Conservation (phyloP, 371 early-diverging fungal genomes). For the Syncephalastrum monosporum region DNA sequence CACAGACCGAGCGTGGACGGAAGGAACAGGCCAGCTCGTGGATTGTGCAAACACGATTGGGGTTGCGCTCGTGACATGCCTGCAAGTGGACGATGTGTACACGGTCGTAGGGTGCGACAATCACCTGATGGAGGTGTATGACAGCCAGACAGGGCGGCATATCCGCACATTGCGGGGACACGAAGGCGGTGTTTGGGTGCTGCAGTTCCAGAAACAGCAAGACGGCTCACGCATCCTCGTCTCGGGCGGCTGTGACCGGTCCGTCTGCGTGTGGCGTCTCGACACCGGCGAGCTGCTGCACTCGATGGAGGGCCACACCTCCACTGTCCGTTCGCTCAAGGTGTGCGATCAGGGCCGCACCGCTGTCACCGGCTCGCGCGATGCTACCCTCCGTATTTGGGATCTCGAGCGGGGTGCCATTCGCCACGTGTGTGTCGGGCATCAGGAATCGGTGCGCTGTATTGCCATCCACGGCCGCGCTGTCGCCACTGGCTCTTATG, state of each 20-base stretch:
- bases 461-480: slow-evolving; percentile 73
- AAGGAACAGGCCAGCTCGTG: slow-evolving; percentile 45
- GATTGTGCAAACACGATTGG: slow-evolving; percentile 55
- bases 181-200: slow-evolving; percentile 93
- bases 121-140: slow-evolving; percentile 80
- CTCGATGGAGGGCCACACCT: slow-evolving; percentile 80
- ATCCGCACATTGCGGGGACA: slow-evolving; percentile 77
- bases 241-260: slow-evolving; percentile 80
- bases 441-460: slow-evolving; percentile 80
- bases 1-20: slow-evolving; percentile 70
- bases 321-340: slow-evolving; percentile 87
- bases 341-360: slow-evolving; percentile 44
- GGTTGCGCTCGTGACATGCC: slow-evolving; percentile 77
- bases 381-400: slow-evolving; percentile 82
- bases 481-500: slow-evolving; percentile 88
- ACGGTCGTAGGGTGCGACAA: slow-evolving; percentile 87
- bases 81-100: slow-evolving; percentile 83
- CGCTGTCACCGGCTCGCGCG: slow-evolving; percentile 89
- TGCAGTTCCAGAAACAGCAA: slow-evolving; percentile 66
- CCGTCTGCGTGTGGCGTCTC: slow-evolving; percentile 83
- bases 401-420: slow-evolving; percentile 65
- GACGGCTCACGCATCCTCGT: slow-evolving; percentile 43
- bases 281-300: slow-evolving; percentile 67
- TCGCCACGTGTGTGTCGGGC: slow-evolving; percentile 64
- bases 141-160: slow-evolving; percentile 65